Evolutionary conservation across 2,329 filamentous ascomycete species (phyloP).

Genomic region (Allantophomopsis cytisporea): DNA sequence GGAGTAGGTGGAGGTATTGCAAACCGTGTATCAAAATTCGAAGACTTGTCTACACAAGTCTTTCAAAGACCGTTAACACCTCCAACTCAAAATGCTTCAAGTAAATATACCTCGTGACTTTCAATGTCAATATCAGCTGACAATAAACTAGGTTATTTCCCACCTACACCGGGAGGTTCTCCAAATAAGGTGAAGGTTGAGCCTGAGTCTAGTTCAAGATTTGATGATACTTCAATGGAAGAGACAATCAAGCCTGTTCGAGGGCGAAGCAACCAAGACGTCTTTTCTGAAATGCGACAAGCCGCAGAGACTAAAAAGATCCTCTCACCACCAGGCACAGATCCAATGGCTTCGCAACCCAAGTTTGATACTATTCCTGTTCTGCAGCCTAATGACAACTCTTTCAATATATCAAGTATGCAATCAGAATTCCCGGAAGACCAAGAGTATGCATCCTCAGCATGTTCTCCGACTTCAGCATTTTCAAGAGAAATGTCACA

Average conservation of each 20-base stretch:
- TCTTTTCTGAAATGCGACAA: constrained; percentile 45
- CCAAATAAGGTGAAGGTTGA: constrained; percentile 30
- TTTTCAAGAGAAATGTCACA: constrained; percentile 35
- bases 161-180: constrained; percentile 54
- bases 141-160: constrained; percentile 38
- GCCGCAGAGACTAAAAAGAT: constrained; percentile 36
- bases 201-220: constrained; percentile 25
- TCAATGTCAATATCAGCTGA: background rate
- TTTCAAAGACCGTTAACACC: constrained; percentile 46
- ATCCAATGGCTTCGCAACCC: constrained; percentile 27
- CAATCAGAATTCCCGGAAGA: constrained; percentile 27
- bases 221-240: constrained; percentile 50
- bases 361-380: constrained; percentile 33
- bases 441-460: constrained; percentile 7
- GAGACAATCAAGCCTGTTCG: constrained; percentile 47
- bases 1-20: constrained; percentile 48
- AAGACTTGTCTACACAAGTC: constrained; percentile 29
- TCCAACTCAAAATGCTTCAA: constrained; percentile 39
- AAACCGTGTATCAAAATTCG: constrained; percentile 45
- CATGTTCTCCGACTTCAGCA: constrained; percentile 14
- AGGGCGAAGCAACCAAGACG: constrained; percentile 26
- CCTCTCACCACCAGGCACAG: constrained; percentile 41
- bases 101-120: constrained; percentile 27
- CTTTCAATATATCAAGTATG: constrained; percentile 34
- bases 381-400: constrained; percentile 24